Percentiles rank a stretch among this genome's conserved stretches.
Conservation (phyloP, 2,329 filamentous ascomycete species). For the Volutella citrinella region DNA sequence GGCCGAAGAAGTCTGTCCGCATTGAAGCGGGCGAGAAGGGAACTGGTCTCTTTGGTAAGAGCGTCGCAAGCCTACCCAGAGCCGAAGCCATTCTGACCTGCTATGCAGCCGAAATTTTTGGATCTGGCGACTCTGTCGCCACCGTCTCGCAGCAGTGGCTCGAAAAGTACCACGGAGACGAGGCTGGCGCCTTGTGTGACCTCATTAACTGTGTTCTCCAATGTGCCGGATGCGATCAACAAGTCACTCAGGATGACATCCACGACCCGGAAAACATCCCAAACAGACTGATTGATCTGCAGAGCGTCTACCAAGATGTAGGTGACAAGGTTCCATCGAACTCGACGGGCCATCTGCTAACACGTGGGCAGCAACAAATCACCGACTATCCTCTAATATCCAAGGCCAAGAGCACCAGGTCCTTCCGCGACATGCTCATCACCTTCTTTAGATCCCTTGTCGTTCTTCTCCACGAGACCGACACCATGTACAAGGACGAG, state of each 20-base stretch:
- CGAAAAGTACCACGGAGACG: constrained; percentile 53
- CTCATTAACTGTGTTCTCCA: constrained; percentile 66
- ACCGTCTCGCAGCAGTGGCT: constrained; percentile 61
- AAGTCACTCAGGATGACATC: constrained; percentile 79
- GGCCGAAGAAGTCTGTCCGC: constrained; percentile 54
- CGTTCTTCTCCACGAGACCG: constrained; percentile 75
- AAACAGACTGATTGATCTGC: constrained; percentile 76
- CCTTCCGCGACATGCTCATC: constrained; percentile 74
- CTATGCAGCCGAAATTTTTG: constrained; percentile 59
- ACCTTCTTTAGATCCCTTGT: constrained; percentile 79
- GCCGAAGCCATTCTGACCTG: constrained; percentile 16
- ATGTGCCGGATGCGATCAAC: constrained; percentile 75
- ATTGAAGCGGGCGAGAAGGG: constrained; percentile 50
- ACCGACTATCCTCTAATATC: constrained; percentile 91
- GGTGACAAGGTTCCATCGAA: constrained; percentile 21
- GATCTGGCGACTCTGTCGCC: constrained; percentile 53
- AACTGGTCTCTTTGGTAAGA: constrained; percentile 55
- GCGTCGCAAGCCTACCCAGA: constrained; percentile 1
- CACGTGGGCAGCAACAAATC: constrained; percentile 58
- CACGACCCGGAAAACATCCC: constrained; percentile 85
- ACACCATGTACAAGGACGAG: constrained; percentile 72
- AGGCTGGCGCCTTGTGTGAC: constrained; percentile 54
- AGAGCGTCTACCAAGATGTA: constrained; percentile 81
- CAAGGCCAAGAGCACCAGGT: constrained; percentile 69
- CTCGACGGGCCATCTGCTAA: constrained; percentile 23